Conservation (phyloP, 345 rosid species). For the Aegle marmelos region DNA sequence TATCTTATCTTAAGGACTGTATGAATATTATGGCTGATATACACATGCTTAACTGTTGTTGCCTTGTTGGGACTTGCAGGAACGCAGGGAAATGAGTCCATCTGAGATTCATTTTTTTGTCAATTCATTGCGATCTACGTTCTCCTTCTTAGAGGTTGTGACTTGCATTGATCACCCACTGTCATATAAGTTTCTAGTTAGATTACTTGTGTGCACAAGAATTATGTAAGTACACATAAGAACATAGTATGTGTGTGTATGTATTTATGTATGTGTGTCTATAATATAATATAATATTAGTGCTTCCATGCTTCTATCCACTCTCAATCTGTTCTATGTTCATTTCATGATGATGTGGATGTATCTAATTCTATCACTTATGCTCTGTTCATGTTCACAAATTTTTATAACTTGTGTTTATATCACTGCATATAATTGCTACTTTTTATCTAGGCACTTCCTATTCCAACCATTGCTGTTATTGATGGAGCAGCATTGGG, state of each 20-base stretch:
- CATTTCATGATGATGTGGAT: not conserved
- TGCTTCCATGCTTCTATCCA: not conserved
- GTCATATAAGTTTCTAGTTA: not conserved
- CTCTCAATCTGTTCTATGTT: not conserved
- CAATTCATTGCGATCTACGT: slow-evolving; percentile 70
- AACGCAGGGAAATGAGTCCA: slow-evolving; percentile 71
- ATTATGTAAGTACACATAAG: not conserved
- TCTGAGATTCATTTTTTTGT: slow-evolving; percentile 71
- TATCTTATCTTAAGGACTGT: not conserved
- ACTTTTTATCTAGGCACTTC: slow-evolving; percentile 42
- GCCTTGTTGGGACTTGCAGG: slow-evolving; percentile 54
- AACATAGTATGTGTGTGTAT: no score
- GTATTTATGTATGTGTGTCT: no score
- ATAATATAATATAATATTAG: not conserved
- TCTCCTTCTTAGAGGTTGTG: slow-evolving; percentile 69
- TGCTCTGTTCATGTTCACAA: not conserved
- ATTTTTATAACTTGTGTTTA: not conserved
- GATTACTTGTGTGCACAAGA: not conserved
- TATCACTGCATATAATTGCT: not conserved
- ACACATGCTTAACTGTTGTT: slow-evolving; percentile 5
- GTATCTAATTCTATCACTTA: not conserved
- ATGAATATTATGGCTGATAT: not conserved
- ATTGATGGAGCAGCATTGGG: slow-evolving; percentile 93
- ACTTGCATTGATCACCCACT: not conserved
- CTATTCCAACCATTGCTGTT: slow-evolving; percentile 79